These are phyloP conservation scores for Toxicodendron radicans DNA, from an alignment of 345 rosid species.

Conservation along the genomic window DNA sequence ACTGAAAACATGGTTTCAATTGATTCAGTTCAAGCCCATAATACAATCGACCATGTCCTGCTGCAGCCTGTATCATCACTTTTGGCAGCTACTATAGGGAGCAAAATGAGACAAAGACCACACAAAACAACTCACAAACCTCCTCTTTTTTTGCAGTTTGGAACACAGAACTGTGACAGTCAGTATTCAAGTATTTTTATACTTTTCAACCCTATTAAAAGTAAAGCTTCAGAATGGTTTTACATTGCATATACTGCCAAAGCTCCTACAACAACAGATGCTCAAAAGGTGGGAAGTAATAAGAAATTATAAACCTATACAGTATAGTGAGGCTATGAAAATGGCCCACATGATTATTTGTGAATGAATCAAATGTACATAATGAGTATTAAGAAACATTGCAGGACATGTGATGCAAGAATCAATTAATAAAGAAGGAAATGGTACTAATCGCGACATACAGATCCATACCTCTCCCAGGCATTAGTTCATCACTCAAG, in stretches of 20 bases:
- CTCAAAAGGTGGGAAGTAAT: not conserved
- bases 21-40: not conserved
- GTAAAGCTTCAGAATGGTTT: not conserved
- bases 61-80: not conserved
- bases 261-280: not conserved
- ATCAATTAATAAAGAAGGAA: not conserved
- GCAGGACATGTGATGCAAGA: not conserved
- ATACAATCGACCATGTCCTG: not conserved
- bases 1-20: not conserved
- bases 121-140: not conserved
- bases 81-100: not conserved
- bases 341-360: not conserved
- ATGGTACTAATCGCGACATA: not conserved
- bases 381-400: not conserved
- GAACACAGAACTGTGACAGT: not conserved
- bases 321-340: not conserved
- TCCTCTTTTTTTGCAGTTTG: not conserved
- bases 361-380: not conserved
- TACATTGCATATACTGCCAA: not conserved
- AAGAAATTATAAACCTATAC: not conserved
- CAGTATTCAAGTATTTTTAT: not conserved
- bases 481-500: not conserved
- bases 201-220: not conserved
- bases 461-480: not conserved
- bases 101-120: not conserved